phyloP scores from a whole-genome alignment of 2,329 filamentous ascomycete species.

The Trichoderma oligosporum region DNA sequence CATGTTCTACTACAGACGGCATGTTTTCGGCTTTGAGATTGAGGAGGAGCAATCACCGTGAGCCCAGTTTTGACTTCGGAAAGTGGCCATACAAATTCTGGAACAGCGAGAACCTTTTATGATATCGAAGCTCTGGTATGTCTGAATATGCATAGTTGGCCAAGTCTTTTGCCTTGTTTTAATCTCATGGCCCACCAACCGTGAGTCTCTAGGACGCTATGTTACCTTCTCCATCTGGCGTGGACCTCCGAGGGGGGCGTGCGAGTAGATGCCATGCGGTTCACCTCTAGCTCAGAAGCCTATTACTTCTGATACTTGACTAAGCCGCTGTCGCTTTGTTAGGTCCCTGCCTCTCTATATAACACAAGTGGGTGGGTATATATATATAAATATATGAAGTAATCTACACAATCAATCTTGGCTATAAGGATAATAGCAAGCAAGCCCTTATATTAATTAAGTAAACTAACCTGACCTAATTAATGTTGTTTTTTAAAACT shows the following conservation, averaged over 20 bases:
- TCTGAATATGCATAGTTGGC: not conserved
- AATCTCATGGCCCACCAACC: not conserved
- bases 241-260: slow-evolving; percentile 1
- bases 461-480: too few relatives aligned
- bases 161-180: not conserved
- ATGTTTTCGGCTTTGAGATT: not conserved
- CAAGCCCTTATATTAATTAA: too few relatives aligned
- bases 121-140: not conserved
- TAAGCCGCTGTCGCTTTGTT: too few relatives aligned
- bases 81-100: not conserved
- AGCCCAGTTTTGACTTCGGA: not conserved
- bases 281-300: not conserved
- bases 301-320: too few relatives aligned
- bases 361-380: too few relatives aligned
- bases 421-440: too few relatives aligned
- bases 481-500: too few relatives aligned
- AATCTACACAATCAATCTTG: too few relatives aligned
- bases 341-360: too few relatives aligned
- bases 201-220: not conserved
- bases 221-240: slow-evolving; percentile 15
- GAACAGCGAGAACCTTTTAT: slow-evolving; percentile 1
- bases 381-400: too few relatives aligned
- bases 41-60: not conserved
- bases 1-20: slow-evolving; percentile 4
- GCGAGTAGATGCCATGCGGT: not conserved